Evolutionary conservation across 164 flowering plant genomes (phyloP).

Genomic region (Saururus chinensis): DNA sequence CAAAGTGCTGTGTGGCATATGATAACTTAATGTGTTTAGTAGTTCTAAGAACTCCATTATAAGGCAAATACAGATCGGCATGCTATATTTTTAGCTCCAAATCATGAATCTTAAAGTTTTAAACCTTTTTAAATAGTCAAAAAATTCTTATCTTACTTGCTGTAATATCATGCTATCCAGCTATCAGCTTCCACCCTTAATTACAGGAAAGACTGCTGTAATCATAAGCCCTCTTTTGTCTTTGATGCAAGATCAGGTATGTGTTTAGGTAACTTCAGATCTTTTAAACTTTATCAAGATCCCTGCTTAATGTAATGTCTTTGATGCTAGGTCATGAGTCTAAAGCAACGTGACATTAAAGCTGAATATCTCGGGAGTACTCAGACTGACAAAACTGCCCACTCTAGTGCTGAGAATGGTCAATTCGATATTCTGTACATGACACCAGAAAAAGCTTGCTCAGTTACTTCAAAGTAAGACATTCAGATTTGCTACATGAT

Average conservation of each 20-base stretch:
- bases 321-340: slow-evolving; percentile 40
- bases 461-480: slow-evolving; percentile 28
- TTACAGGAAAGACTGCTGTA: slow-evolving; percentile 36
- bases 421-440: slow-evolving; percentile 36
- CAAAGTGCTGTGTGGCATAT: too few species aligned
- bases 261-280: neutral
- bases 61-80: too few species aligned
- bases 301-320: neutral
- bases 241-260: slow-evolving; percentile 64
- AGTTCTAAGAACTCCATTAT: too few species aligned
- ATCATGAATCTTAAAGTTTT: too few species aligned
- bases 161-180: slow-evolving; percentile 17
- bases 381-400: slow-evolving; percentile 30
- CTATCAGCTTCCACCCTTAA: slow-evolving; percentile 56
- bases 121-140: neutral
- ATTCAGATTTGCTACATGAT: neutral
- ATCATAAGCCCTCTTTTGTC: slow-evolving; percentile 57
- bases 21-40: too few species aligned
- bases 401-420: slow-evolving; percentile 36
- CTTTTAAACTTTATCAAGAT: neutral
- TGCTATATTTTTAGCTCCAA: too few species aligned
- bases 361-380: slow-evolving; percentile 47
- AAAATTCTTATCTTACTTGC: neutral
- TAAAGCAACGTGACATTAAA: slow-evolving; percentile 44
- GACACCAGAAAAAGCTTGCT: slow-evolving; percentile 57